phyloP scores from a whole-genome alignment of 176 grass and related monocot genomes.

The Cenchrus americanus region DNA sequence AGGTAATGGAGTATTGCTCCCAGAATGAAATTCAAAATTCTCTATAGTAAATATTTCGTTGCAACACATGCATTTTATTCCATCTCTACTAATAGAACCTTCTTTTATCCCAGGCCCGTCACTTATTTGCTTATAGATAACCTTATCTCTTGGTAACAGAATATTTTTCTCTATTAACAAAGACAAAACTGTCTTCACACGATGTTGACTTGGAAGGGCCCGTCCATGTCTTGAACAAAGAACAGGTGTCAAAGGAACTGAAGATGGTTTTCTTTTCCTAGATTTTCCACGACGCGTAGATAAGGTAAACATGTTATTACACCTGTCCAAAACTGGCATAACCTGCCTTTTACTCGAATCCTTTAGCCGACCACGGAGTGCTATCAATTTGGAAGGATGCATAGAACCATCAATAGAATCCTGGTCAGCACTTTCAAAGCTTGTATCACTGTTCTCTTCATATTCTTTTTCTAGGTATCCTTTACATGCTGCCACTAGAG shows the following conservation, averaged over 20 bases:
- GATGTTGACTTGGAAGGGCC: slow-evolving; percentile 17
- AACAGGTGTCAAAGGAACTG: slow-evolving; percentile 30
- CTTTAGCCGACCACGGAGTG: neutral
- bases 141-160: slow-evolving; percentile 55
- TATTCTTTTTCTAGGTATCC: slow-evolving; percentile 46
- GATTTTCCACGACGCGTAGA: slow-evolving; percentile 40
- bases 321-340: slow-evolving; percentile 26
- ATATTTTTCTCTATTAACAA: slow-evolving; percentile 69
- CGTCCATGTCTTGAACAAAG: slow-evolving; percentile 40
- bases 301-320: slow-evolving; percentile 8
- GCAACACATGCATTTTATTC: slow-evolving; percentile 82
- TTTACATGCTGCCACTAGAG: slow-evolving; percentile 69
- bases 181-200: slow-evolving; percentile 59
- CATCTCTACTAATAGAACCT: slow-evolving; percentile 53
- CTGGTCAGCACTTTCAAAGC: slow-evolving; percentile 26
- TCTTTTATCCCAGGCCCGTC: slow-evolving; percentile 48
- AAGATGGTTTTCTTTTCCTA: slow-evolving; percentile 55
- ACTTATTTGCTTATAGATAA: slow-evolving; percentile 52
- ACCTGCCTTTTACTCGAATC: neutral
- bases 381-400: slow-evolving; percentile 19
- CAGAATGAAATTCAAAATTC: slow-evolving; percentile 70
- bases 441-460: slow-evolving; percentile 13
- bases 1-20: slow-evolving; percentile 49
- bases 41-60: slow-evolving; percentile 52
- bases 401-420: slow-evolving; percentile 3